phyloP scores from a whole-genome alignment of 495 filamentous ascomycete genomes.

The Cercophora newfieldiana region DNA sequence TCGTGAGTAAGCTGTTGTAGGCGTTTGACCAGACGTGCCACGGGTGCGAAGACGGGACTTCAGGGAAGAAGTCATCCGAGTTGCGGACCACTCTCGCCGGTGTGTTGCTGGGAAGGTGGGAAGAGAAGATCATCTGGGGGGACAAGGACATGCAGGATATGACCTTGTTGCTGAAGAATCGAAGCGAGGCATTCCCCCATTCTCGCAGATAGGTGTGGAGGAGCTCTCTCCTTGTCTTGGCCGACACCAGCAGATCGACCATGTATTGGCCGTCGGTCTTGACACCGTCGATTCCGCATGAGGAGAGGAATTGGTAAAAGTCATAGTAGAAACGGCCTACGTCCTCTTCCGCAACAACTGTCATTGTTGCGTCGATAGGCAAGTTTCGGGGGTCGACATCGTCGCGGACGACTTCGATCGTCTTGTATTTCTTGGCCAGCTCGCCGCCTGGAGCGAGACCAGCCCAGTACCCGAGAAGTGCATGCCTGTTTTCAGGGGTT shows the following conservation, averaged over 20 bases:
- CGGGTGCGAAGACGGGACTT: conserved; percentile 71
- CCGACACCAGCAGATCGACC: conserved; percentile 70
- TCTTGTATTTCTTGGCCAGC: conserved; percentile 77
- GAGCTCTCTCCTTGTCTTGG: conserved; percentile 65
- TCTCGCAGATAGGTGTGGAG: conserved; percentile 79
- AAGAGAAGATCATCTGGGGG: conserved; percentile 81
- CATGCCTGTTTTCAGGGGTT: conserved; percentile 50
- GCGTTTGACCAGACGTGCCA: conserved; percentile 97
- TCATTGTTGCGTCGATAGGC: conserved; percentile 61
- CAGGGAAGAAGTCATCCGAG: conserved; percentile 92
- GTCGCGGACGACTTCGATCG: conserved; percentile 58
- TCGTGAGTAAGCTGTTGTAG: conserved; percentile 82
- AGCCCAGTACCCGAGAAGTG: conserved; percentile 94
- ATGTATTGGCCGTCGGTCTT: conserved; percentile 92
- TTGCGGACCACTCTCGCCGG: conserved; percentile 75
- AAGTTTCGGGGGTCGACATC: conserved; percentile 54
- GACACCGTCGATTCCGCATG: conserved; percentile 72
- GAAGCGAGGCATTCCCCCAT: conserved; percentile 75
- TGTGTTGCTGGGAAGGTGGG: conserved; percentile 71
- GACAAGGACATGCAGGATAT: conserved; percentile 93
- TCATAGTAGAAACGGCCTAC: conserved; percentile 78
- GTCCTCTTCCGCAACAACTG: conserved; percentile 71
- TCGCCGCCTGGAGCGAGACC: conserved; percentile 72
- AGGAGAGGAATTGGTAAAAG: conserved; percentile 79
- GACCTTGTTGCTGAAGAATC: conserved; percentile 71